These are phyloP conservation scores for Pterocarpus macrocarpus DNA, from an alignment of 306 rosid species.

Conservation along the genomic window DNA sequence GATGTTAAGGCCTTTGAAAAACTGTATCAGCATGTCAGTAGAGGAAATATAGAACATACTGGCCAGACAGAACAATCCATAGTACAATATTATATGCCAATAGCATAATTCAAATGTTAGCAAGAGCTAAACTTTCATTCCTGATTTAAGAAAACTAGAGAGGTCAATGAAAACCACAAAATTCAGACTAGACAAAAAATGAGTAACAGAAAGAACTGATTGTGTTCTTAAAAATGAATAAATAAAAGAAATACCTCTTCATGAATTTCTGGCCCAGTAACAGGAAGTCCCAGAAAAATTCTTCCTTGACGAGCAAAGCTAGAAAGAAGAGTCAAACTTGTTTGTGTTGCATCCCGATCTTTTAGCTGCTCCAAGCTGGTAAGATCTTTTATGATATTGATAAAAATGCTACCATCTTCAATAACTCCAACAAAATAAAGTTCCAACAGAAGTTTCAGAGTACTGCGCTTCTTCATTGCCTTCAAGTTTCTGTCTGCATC, in stretches of 20 bases:
- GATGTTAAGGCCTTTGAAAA: constrained; percentile 89
- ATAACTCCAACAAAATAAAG: constrained; percentile 94
- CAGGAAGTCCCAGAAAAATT: constrained; percentile 81
- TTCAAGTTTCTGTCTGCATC: constrained; percentile 85
- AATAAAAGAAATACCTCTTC: constrained; percentile 73
- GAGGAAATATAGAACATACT: constrained; percentile 42
- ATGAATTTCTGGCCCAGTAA: constrained; percentile 79
- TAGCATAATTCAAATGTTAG: constrained; percentile 18
- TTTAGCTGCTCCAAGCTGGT: constrained; percentile 84
- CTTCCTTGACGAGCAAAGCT: constrained; percentile 99
- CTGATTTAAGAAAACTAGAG: constrained; percentile 17
- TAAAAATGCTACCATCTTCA: constrained; percentile 84
- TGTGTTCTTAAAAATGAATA: constrained; percentile 22
- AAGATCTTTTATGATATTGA: constrained; percentile 89
- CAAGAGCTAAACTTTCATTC: constrained; percentile 12
- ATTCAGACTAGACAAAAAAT: constrained; percentile 3
- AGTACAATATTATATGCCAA: constrained; percentile 32
- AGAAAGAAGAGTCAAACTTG: constrained; percentile 97
- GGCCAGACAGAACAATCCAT: constrained; percentile 19
- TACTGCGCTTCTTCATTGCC: constrained; percentile 99
- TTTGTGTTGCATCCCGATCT: constrained; percentile 93
- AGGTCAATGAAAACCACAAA: constrained; percentile 28
- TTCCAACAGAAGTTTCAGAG: constrained; percentile 88
- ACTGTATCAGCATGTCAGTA: constrained; percentile 67
- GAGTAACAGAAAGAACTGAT: constrained; percentile 3